A percentile compares a stretch with the other conserved stretches of the same genome.
These are phyloP conservation scores for Delonix regia DNA, from an alignment of 306 rosid species.

Conservation along the genomic window DNA sequence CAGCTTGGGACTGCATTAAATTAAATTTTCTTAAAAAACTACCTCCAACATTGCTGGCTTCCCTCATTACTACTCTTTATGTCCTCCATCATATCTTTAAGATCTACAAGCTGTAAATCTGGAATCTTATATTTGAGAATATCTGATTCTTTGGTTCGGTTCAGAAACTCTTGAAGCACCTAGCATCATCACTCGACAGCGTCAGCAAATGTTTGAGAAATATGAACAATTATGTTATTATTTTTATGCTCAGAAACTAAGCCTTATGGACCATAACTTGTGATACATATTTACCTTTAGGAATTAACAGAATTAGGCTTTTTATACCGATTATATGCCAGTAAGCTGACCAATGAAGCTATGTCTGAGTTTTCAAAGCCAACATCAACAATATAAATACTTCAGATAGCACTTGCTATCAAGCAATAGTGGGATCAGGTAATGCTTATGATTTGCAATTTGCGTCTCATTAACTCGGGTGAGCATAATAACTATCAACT, in stretches of 20 bases:
- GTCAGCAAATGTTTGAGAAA: conserved; percentile 26
- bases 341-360: background rate
- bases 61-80: conserved; percentile 57
- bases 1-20: conserved; percentile 15
- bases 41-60: conserved; percentile 64
- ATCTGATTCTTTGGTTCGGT: conserved; percentile 65
- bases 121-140: conserved; percentile 46
- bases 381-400: conserved; percentile 1
- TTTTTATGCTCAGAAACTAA: conserved; percentile 7
- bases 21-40: conserved; percentile 13
- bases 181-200: conserved; percentile 41
- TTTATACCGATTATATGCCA: background rate
- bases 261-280: background rate
- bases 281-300: background rate
- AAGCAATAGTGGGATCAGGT: background rate
- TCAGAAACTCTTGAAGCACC: conserved; percentile 85
- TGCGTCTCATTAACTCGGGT: background rate
- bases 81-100: conserved; percentile 63
- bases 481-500: background rate
- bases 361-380: conserved; percentile 7
- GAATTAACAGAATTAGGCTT: background rate
- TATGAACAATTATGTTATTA: background rate
- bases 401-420: background rate
- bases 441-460: conserved; percentile 7
- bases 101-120: conserved; percentile 66